These are phyloP conservation scores for Lachnellula arida DNA, from an alignment of 2,329 filamentous ascomycete species.

Conservation along the genomic window DNA sequence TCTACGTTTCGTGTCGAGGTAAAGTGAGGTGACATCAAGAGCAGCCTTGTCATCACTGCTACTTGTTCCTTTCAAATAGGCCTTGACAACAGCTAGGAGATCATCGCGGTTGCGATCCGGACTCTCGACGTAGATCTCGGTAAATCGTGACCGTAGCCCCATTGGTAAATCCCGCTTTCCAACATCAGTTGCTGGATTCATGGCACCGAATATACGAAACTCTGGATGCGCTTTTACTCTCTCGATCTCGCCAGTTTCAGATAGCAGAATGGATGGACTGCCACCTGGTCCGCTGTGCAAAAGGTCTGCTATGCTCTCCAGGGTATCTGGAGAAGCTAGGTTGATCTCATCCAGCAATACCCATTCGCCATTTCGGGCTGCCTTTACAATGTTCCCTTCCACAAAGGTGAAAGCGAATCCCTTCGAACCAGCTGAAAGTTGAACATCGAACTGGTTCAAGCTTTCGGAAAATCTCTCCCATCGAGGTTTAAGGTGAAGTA, in stretches of 20 bases:
- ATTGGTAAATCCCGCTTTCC: slow-evolving; percentile 91
- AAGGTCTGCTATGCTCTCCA: slow-evolving; percentile 90
- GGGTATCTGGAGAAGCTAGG: slow-evolving; percentile 85
- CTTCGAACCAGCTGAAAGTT: slow-evolving; percentile 67
- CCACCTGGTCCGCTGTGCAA: slow-evolving; percentile 67
- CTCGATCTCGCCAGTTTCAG: slow-evolving; percentile 91
- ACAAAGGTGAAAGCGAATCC: slow-evolving; percentile 92
- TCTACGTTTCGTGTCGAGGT: slow-evolving; percentile 79
- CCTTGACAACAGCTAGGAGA: slow-evolving; percentile 79
- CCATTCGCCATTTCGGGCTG: slow-evolving; percentile 95
- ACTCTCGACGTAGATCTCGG: slow-evolving; percentile 89
- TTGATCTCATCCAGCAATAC: slow-evolving; percentile 97
- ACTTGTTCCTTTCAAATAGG: slow-evolving; percentile 72
- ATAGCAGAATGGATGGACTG: slow-evolving; percentile 77
- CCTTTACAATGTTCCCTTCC: slow-evolving; percentile 93
- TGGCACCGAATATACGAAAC: slow-evolving; percentile 95
- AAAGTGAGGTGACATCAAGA: slow-evolving; percentile 78
- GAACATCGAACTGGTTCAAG: slow-evolving; percentile 73
- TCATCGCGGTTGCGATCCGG: slow-evolving; percentile 85
- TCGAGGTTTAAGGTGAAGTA: slow-evolving; percentile 54
- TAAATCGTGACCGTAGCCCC: slow-evolving; percentile 86
- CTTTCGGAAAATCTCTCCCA: slow-evolving; percentile 79
- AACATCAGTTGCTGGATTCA: slow-evolving; percentile 98
- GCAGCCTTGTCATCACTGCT: slow-evolving; percentile 69
- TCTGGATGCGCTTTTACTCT: slow-evolving; percentile 83